Evolutionary conservation across 495 filamentous ascomycete genomes (phyloP), one percentile per base, ranked within the genome.

Genomic region (Penicillium argentinense): DNA sequence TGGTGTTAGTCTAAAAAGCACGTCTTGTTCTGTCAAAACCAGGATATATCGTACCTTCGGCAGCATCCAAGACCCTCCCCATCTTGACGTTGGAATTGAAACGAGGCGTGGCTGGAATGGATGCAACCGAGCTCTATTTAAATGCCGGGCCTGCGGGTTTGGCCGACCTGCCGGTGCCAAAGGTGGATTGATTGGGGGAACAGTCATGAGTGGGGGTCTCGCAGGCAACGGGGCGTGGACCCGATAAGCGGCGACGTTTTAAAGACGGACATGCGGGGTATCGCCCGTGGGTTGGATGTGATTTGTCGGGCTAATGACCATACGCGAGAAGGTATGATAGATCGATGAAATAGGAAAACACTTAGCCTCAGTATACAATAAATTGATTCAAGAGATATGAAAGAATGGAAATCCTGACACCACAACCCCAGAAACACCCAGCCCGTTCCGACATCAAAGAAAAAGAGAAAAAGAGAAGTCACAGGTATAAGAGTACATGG

Each of bases 61-160:
- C 66, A 46, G 73, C 73, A 52, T 71, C 60, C 41, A 74, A 71
- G 17, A 71, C 54, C 42, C 73, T 76, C 22, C 57, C 50, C 71
- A 74, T 74, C 32, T 36, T 18, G n/a, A n/a, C n/a, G n/a, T n/a
- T n/a, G n/a, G n/a, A n/a, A n/a, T n/a, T 19, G 33, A 57, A 82
- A 18, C n/a, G n/a, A n/a, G n/a, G n/a, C n/a, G n/a, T n/a, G n/a
- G n/a, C n/a, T n/a, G n/a, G n/a, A n/a, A n/a, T n/a, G 33, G n/a
- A 21, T 18, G 17, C 21, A 36, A 21, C 33, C 17, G 5, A 19
- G 32, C 32, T 17, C 33, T 21, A 36, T 21, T 36, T 36, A 21
- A 36, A 36, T 18, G 25, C n/a, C n/a, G n/a, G n/a, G n/a, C n/a
- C n/a, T n/a, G n/a, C n/a, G n/a, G n/a, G n/a, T n/a, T n/a, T n/a